A percentile compares a stretch with the other conserved stretches of the same genome.
Evolutionary conservation across 2,329 filamentous ascomycete species (phyloP).

Genomic region (Aspergillaceae sp.): DNA sequence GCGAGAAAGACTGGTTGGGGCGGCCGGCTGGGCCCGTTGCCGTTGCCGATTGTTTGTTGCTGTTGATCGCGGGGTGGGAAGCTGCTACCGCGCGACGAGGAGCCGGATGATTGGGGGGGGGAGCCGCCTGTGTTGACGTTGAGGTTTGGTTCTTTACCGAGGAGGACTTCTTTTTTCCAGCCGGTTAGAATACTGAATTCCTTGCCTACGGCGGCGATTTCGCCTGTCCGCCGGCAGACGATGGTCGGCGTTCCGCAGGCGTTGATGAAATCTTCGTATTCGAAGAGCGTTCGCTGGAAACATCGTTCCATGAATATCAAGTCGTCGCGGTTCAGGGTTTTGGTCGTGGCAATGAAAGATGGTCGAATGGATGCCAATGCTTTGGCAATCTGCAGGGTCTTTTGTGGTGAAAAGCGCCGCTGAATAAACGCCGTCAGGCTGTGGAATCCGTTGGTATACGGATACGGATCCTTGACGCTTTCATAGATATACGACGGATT

Average conservation of each 20-base stretch:
- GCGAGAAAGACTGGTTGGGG: slow-evolving; percentile 80
- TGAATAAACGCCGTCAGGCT: slow-evolving; percentile 73
- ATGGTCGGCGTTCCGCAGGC: slow-evolving; percentile 84
- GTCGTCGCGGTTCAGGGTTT: slow-evolving; percentile 79
- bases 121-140: slow-evolving; percentile 68
- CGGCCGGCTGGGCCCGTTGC: slow-evolving; percentile 32
- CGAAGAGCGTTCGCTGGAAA: slow-evolving; percentile 83
- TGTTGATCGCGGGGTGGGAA: slow-evolving; percentile 38
- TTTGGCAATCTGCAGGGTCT: slow-evolving; percentile 74
- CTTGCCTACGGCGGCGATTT: slow-evolving; percentile 91
- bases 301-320: slow-evolving; percentile 97
- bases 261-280: slow-evolving; percentile 88
- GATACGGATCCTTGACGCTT: slow-evolving; percentile 81
- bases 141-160: slow-evolving; percentile 78
- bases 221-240: slow-evolving; percentile 83
- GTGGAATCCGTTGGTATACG: slow-evolving; percentile 85
- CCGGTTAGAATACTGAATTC: slow-evolving; percentile 94
- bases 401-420: slow-evolving; percentile 66
- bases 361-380: slow-evolving; percentile 83
- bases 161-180: slow-evolving; percentile 81
- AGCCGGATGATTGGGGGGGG: slow-evolving; percentile 24
- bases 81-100: slow-evolving; percentile 38
- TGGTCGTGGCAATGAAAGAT: slow-evolving; percentile 84
- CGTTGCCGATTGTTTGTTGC: slow-evolving; percentile 25
- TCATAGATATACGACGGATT: slow-evolving; percentile 84